These are phyloP conservation scores for Graphium sp. DNA, from an alignment of 2,329 filamentous ascomycete species.

Conservation along the genomic window DNA sequence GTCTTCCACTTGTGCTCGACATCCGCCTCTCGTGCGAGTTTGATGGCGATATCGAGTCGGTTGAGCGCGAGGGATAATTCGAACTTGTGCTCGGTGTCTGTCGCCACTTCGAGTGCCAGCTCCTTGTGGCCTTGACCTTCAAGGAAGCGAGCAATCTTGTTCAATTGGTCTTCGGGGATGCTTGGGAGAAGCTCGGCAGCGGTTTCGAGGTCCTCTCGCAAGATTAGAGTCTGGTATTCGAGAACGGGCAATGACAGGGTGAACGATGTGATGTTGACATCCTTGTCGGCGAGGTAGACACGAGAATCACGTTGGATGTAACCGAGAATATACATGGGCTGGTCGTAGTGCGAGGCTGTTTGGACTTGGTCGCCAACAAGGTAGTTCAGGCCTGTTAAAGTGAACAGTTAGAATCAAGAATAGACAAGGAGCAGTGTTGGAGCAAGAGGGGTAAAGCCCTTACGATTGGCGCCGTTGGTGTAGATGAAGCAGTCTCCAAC, in stretches of 20 bases:
- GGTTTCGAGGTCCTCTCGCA: constrained; percentile 83
- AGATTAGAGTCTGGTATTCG: constrained; percentile 91
- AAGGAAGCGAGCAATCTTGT: constrained; percentile 94
- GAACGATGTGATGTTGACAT: constrained; percentile 82
- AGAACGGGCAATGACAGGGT: constrained; percentile 80
- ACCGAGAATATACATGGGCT: constrained; percentile 84
- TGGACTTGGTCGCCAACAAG: constrained; percentile 96
- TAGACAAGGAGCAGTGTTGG: too few relatives aligned
- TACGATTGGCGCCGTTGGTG: constrained; percentile 89
- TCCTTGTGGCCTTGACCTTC: constrained; percentile 97
- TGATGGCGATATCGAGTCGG: constrained; percentile 70
- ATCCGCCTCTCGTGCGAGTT: constrained; percentile 68
- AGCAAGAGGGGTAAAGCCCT: too few relatives aligned
- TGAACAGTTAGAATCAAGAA: too few relatives aligned
- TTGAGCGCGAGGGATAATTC: constrained; percentile 74
- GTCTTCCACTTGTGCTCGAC: constrained; percentile 98
- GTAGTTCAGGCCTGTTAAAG: too few relatives aligned
- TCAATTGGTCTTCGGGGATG: constrained; percentile 84
- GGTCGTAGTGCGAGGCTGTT: constrained; percentile 92
- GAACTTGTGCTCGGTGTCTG: constrained; percentile 91
- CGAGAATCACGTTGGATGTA: constrained; percentile 93
- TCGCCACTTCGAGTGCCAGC: constrained; percentile 82
- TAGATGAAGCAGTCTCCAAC: constrained; percentile 98
- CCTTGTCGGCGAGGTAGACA: constrained; percentile 91
- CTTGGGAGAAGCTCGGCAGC: constrained; percentile 71